Conservation (phyloP, 2,329 filamentous ascomycete species). For the Exophiala alcalophila region DNA sequence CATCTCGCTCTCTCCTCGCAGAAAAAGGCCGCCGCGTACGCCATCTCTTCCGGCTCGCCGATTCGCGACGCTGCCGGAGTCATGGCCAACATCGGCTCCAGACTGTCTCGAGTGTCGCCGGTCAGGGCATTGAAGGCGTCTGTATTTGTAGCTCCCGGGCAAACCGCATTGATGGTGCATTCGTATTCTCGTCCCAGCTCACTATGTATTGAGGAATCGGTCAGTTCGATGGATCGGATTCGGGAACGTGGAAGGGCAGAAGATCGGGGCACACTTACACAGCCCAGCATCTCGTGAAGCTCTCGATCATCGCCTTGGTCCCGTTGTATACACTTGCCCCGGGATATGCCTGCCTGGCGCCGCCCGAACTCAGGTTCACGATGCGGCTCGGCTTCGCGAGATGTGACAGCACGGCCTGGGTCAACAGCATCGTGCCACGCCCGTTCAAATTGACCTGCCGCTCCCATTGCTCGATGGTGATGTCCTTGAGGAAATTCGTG, state of each 20-base stretch:
- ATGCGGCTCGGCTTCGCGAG: conserved; percentile 40
- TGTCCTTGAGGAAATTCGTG: conserved; percentile 19
- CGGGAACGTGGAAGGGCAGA: not conserved
- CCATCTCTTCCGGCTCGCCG: conserved; percentile 51
- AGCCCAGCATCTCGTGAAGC: conserved; percentile 46
- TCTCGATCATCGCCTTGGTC: conserved; percentile 51
- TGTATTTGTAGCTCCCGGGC: conserved; percentile 9
- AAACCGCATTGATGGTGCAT: conserved; percentile 13
- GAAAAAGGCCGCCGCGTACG: conserved; percentile 46
- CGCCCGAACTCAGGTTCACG: conserved; percentile 37
- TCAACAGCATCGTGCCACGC: conserved; percentile 46
- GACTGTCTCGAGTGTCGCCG: conserved; percentile 1
- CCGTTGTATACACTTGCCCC: conserved; percentile 48
- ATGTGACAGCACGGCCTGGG: conserved; percentile 33
- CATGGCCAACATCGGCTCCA: conserved; percentile 11
- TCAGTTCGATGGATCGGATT: not conserved
- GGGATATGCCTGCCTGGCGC: conserved; percentile 11
- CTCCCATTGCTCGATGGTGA: conserved; percentile 46
- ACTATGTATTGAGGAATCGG: not conserved
- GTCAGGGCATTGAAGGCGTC: conserved; percentile 9
- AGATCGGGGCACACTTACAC: conserved; percentile 2
- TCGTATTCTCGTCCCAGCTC: conserved; percentile 15
- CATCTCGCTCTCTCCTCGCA: conserved; percentile 26
- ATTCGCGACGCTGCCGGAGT: conserved; percentile 32
- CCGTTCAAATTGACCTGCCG: conserved; percentile 46